Evolutionary conservation across 208 protist species (phyloP), one percentile per base, ranked within the genome.

Genomic region (Crithidia mellificae): DNA sequence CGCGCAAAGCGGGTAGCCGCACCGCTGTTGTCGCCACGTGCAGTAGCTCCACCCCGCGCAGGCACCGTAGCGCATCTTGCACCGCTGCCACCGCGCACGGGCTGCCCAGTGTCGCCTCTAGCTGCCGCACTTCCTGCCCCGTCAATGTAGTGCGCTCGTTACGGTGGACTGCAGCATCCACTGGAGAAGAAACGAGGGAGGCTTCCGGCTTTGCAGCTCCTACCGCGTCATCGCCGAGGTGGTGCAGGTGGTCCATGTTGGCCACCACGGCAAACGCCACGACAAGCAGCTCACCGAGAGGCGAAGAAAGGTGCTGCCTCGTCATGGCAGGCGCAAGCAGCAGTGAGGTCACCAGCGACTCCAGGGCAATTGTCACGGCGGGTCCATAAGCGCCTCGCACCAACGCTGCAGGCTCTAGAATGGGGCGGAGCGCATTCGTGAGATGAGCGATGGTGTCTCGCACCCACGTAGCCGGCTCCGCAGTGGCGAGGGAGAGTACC

Each of bases 31-130:
- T 84, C 4, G 79, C 67, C 52, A 90, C 72, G 63, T 95, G 86
- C 24, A 95, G 74, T 64, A 95, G 71, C 65, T 77, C 76, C 44
- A 90, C 78, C 0, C 82, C 80, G 1, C 70, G 59, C 30, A 90
- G 66, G 65, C 72, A 68, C 46, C 61, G 41, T 49, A 92, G 59
- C 30, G 78, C 75, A 30, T 66, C 62, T 12, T 52, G 29, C 53
- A 93, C 68, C 15, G 80, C 72, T 27, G 78, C 64, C 11, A 67
- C 24, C 9, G 82, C 64, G 19, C 20, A 68, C 3, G 38, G 12
- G 34, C 44, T 51, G 39, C 63, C 27, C 27, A 83, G 41, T 19
- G 63, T 24, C 2, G 51, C 51, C 0, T 19, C 6, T 47, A 68
- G 46, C 50, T 39, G 36, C 22, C 47, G 19, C 36, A 49, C 64